These are phyloP conservation scores for Taphrina sp. DNA, from an alignment of 1,139 yeast genomes.

Conservation along the genomic window DNA sequence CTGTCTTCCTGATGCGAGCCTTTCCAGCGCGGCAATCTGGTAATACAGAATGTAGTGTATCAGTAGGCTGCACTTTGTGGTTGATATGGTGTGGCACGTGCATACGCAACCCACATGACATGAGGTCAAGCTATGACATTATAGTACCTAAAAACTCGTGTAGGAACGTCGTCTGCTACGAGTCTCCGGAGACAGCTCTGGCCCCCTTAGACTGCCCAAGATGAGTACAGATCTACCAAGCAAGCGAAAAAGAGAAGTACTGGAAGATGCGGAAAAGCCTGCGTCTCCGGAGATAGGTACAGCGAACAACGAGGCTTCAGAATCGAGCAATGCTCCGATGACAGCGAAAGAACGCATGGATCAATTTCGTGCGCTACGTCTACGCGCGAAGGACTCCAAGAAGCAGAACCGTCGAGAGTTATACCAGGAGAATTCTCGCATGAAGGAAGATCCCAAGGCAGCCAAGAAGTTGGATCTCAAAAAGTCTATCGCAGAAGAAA, in stretches of 20 bases:
- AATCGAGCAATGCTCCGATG: background rate
- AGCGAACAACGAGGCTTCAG: background rate
- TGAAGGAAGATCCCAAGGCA: constrained; percentile 43
- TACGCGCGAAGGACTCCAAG: constrained; percentile 40
- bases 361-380: constrained; percentile 18
- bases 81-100: no score
- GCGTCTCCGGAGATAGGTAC: background rate
- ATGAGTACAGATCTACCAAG: constrained; percentile 1
- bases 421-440: constrained; percentile 47
- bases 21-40: no score
- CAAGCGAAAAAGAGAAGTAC: constrained; percentile 1
- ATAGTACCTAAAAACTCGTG: no score
- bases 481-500: constrained; percentile 46
- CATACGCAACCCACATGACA: no score
- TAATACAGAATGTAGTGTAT: no score
- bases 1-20: no score
- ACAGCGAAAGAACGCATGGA: constrained; percentile 9
- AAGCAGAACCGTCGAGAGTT: constrained; percentile 49
- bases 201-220: no score
- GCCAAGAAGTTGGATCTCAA: constrained; percentile 44
- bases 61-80: no score
- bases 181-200: no score
- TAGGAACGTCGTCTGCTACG: no score
- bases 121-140: no score
- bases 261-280: background rate